Evolutionary conservation across 2,329 filamentous ascomycete genomes (phyloP).

Genomic region (Ceratocystiopsis brevicomis): DNA sequence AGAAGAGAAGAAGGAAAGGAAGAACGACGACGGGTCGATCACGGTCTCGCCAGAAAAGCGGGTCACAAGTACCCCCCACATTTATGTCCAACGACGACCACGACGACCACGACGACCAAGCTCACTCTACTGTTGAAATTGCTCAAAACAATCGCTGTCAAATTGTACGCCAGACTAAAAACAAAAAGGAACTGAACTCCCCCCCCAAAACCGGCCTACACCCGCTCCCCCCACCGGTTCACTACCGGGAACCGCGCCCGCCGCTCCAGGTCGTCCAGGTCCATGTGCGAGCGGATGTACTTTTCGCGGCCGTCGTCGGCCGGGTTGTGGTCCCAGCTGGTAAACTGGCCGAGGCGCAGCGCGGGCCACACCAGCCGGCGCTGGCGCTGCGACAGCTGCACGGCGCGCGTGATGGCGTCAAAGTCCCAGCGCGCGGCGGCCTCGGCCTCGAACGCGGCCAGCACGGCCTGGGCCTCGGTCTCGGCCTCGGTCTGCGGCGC

Average conservation of each 20-base stretch:
- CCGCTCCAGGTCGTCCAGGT: constrained; percentile 63
- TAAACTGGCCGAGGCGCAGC: constrained; percentile 55
- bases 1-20: too few species aligned
- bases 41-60: too few species aligned
- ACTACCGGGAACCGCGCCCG: constrained; percentile 53
- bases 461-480: constrained; percentile 26
- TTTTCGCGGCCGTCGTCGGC: constrained; percentile 48
- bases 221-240: constrained; percentile 16
- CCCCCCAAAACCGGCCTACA: too few species aligned
- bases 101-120: too few species aligned
- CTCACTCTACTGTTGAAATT: too few species aligned
- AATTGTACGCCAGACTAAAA: too few species aligned
- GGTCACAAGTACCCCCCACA: too few species aligned
- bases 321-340: constrained; percentile 75
- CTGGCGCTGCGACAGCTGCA: constrained; percentile 59
- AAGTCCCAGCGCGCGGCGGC: constrained; percentile 66
- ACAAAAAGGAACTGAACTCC: too few species aligned
- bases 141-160: too few species aligned
- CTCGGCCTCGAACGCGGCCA: constrained; percentile 54
- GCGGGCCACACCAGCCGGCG: constrained; percentile 65
- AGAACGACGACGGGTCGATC: too few species aligned
- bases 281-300: constrained; percentile 72
- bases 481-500: constrained; percentile 20
- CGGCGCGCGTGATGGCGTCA: constrained; percentile 52
- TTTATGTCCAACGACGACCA: too few species aligned